Percentiles rank a stretch among this genome's conserved stretches.
Evolutionary conservation across 805 yeast genomes (phyloP).

Genomic region (Hanseniaspora jakobsenii): DNA sequence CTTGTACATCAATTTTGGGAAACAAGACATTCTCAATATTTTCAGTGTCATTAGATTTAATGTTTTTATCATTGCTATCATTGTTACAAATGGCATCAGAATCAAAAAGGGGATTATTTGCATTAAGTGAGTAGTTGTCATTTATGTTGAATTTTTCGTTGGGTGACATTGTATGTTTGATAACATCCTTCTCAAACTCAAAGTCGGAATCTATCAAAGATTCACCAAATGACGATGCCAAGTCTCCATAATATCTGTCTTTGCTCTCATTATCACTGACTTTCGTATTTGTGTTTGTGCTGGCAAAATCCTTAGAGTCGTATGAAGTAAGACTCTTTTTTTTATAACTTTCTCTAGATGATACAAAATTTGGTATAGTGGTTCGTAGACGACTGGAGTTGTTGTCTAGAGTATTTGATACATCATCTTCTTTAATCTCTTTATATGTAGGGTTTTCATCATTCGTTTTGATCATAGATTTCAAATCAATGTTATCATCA

Average conservation of each 20-base stretch:
- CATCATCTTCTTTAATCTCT: neutral
- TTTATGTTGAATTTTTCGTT: neutral
- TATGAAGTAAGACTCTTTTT: too few relatives aligned
- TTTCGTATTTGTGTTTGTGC: neutral
- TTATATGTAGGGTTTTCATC: neutral
- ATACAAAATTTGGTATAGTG: too few relatives aligned
- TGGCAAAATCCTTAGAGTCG: neutral
- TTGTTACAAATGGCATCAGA: too few relatives aligned
- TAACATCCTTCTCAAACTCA: slow-evolving; percentile 9
- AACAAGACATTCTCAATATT: slow-evolving; percentile 20
- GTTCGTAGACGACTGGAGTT: too few relatives aligned
- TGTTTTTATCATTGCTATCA: neutral
- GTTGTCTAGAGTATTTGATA: neutral
- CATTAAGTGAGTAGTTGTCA: too few relatives aligned
- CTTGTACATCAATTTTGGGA: slow-evolving; percentile 22
- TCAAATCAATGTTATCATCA: slow-evolving; percentile 7
- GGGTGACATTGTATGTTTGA: slow-evolving; percentile 2
- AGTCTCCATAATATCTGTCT: slow-evolving; percentile 17
- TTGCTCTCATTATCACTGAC: slow-evolving; percentile 8
- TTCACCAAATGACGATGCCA: slow-evolving; percentile 27
- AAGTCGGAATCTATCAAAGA: slow-evolving; percentile 28
- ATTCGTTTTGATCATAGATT: slow-evolving; percentile 1
- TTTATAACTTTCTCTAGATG: too few relatives aligned
- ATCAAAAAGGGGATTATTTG: too few relatives aligned
- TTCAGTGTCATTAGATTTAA: slow-evolving; percentile 17